These are phyloP conservation scores for Carallia pectinifolia DNA, from an alignment of 345 rosid species.

Conservation along the genomic window DNA sequence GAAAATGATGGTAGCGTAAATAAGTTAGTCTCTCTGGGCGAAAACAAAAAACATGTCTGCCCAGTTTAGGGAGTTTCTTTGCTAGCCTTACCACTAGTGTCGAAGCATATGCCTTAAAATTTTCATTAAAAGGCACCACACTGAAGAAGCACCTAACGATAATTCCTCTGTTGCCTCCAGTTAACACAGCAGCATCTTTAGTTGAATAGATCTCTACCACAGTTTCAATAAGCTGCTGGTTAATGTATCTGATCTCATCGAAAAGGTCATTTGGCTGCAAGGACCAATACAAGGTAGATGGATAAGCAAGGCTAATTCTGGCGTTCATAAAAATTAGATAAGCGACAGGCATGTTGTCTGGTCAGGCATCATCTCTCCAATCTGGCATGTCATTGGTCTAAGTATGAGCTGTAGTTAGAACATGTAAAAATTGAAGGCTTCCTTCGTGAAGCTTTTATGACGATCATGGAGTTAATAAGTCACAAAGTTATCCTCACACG, in stretches of 20 bases:
- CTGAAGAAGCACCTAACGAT: neutral
- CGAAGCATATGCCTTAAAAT: neutral
- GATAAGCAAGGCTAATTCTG: neutral
- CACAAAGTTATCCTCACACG: too few relatives aligned
- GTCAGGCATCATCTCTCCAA: too few relatives aligned
- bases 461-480: too few relatives aligned
- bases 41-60: too few relatives aligned
- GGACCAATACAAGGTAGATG: neutral
- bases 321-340: too few relatives aligned
- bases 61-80: neutral
- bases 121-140: neutral
- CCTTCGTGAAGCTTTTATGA: too few relatives aligned
- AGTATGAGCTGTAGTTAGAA: too few relatives aligned
- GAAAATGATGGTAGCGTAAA: neutral
- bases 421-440: too few relatives aligned
- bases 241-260: neutral
- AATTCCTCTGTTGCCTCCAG: neutral
- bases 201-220: neutral
- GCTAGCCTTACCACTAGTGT: neutral
- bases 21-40: neutral
- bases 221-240: slow-evolving; percentile 1
- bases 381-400: too few relatives aligned
- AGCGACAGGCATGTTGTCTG: too few relatives aligned
- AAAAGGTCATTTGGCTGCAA: slow-evolving; percentile 1
- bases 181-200: neutral